Base-by-base conservation (phyloP, 1,284 basidiomycete genomes). In the Sutorius eximius region DNA sequence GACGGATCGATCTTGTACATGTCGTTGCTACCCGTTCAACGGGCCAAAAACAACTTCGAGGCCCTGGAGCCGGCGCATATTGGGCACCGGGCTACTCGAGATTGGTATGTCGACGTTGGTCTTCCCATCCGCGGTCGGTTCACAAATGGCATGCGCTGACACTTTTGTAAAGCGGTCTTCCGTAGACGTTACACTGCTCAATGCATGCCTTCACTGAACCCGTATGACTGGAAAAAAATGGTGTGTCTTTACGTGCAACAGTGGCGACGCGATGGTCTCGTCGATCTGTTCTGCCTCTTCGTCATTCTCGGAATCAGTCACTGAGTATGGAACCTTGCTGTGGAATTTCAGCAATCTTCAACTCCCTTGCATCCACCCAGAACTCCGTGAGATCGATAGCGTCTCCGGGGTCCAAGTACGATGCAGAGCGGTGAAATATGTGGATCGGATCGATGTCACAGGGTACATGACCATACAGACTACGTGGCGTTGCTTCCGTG, bases 381-480 rank as follows among this genome's bases (percentile, higher is more conserved):
- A 45, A 37, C 18, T 36, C 29, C 29, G 29, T 18, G 18, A 44
- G 16, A n/a, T 10, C 37, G 8, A 16, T 24, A 9, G 45, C 22
- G 20, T 41, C 37, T 18, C 37, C 54, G 42, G 42, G 37, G 54
- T 56, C 27, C 46, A 24, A 24, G 22, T n/a, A 18, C 29, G 53
- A 57, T 43, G 33, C 16, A 32, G 54, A 50, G 22, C 34, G 18
- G 16, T 5, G n/a, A 16, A 29, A 32, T 34, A 20, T n/a, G 20
- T 24, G 40, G 27, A 24, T 53, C 40, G 29, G 32, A 57, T 55
- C 30, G 52, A 29, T 20, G 18, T 29, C 43, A 20, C 24, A 10
- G 15, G 5, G 29, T 4, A 15, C n/a, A 20, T 20, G 16, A 11
- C 16, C n/a, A 13, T 16, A 18, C n/a, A 3, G 13, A 16, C 15